phyloP scores from a whole-genome alignment of 345 rosid species.

The Anacardium occidentale region DNA sequence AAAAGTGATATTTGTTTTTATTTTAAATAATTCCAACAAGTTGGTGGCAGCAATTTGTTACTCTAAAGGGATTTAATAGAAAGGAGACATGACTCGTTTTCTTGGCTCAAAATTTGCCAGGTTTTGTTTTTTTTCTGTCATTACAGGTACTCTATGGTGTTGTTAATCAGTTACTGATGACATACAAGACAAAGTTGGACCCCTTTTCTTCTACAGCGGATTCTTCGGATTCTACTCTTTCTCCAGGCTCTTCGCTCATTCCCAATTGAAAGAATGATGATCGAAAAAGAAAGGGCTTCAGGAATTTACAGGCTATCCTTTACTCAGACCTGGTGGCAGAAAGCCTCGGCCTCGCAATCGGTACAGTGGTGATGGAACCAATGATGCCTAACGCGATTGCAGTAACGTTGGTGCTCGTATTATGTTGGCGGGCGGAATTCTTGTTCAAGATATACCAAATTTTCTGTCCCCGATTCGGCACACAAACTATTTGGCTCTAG shows the following conservation, averaged over 20 bases:
- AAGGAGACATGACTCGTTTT: conserved; percentile 45
- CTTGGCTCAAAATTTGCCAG: conserved; percentile 35
- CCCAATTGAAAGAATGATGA: conserved; percentile 81
- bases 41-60: conserved; percentile 60
- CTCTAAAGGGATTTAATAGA: conserved; percentile 57
- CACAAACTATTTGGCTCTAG: too few relatives aligned
- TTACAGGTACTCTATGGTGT: conserved; percentile 47
- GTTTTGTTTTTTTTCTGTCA: conserved; percentile 33
- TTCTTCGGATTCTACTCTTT: conserved; percentile 77
- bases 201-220: conserved; percentile 61
- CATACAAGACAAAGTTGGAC: conserved; percentile 75
- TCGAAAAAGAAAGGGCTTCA: conserved; percentile 76
- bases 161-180: conserved; percentile 44
- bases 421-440: conserved; percentile 47
- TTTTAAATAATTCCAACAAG: too few relatives aligned
- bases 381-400: conserved; percentile 39
- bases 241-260: conserved; percentile 74
- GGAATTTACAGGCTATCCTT: conserved; percentile 78
- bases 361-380: conserved; percentile 52
- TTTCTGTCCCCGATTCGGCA: conserved; percentile 51
- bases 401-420: conserved; percentile 38
- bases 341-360: conserved; percentile 56
- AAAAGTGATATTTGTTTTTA: too few relatives aligned
- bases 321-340: conserved; percentile 45
- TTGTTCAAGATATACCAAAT: conserved; percentile 47